Percentiles rank a stretch among this genome's conserved stretches.
Evolutionary conservation across 2,329 filamentous ascomycete genomes (phyloP).

Genomic region (Trichoderma pleuroti): DNA sequence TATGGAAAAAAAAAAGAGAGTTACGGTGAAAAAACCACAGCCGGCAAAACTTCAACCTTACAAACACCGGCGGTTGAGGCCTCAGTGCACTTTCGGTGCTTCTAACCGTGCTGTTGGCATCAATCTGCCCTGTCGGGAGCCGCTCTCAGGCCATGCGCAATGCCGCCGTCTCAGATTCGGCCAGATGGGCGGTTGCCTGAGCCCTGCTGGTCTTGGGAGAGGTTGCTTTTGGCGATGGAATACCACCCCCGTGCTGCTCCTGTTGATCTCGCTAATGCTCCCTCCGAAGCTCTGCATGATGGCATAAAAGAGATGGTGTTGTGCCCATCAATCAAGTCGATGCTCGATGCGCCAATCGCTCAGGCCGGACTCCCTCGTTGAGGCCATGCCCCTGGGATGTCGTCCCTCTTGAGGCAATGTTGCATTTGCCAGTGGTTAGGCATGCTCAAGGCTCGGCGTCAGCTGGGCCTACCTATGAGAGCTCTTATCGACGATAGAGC

Average conservation of each 20-base stretch:
- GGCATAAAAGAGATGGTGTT: background rate
- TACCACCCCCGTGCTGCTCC: background rate
- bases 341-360: constrained; percentile 3
- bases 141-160: background rate
- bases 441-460: constrained; percentile 2
- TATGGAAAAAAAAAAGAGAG: constrained; percentile 3
- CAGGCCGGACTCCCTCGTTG: background rate
- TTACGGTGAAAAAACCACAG: constrained; percentile 7
- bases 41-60: constrained; percentile 16
- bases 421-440: background rate
- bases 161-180: constrained; percentile 6
- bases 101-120: background rate
- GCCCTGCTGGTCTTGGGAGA: background rate
- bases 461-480: background rate
- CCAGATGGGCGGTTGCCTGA: background rate
- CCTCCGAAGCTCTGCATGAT: constrained; percentile 7
- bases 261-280: background rate
- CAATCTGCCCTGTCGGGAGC: background rate
- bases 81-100: background rate
- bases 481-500: background rate
- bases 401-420: background rate
- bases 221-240: background rate
- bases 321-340: background rate
- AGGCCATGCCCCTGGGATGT: background rate
- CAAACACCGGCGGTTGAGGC: constrained; percentile 11